These are phyloP conservation scores for Alternaria ethzedia DNA, from an alignment of 2,329 filamentous ascomycete species.

Conservation along the genomic window DNA sequence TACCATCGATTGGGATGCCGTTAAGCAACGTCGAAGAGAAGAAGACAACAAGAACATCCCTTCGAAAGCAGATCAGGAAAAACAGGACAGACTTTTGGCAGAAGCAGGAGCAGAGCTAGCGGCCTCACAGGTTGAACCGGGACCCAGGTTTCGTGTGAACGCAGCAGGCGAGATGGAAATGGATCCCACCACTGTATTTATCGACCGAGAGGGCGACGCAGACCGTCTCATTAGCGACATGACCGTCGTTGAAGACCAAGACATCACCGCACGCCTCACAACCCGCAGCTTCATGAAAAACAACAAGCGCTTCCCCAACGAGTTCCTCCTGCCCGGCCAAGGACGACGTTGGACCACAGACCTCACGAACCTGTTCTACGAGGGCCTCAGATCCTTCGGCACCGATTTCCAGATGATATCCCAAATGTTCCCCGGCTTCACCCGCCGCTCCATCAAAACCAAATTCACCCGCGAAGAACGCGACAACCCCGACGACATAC, in stretches of 20 bases:
- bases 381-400: constrained; percentile 75
- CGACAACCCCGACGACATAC: constrained; percentile 67
- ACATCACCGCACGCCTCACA: constrained; percentile 75
- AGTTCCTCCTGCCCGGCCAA: constrained; percentile 51
- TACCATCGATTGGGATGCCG: constrained; percentile 66
- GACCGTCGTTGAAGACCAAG: constrained; percentile 76
- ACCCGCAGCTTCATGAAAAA: constrained; percentile 72
- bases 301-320: constrained; percentile 56
- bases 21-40: constrained; percentile 49
- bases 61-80: constrained; percentile 30
- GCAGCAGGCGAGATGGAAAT: constrained; percentile 76
- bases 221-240: constrained; percentile 60
- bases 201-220: constrained; percentile 72
- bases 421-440: constrained; percentile 75
- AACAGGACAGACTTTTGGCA: constrained; percentile 30
- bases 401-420: constrained; percentile 84
- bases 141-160: constrained; percentile 60
- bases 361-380: constrained; percentile 78
- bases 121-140: constrained; percentile 28
- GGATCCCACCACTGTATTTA: constrained; percentile 69
- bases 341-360: constrained; percentile 69
- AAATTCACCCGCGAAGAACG: constrained; percentile 84
- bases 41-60: constrained; percentile 34
- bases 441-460: constrained; percentile 75
- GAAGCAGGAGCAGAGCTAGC: constrained; percentile 20